phyloP scores from a whole-genome alignment of 23 red algal species.

The Cyanidiococcus yangmingshanensis region DNA sequence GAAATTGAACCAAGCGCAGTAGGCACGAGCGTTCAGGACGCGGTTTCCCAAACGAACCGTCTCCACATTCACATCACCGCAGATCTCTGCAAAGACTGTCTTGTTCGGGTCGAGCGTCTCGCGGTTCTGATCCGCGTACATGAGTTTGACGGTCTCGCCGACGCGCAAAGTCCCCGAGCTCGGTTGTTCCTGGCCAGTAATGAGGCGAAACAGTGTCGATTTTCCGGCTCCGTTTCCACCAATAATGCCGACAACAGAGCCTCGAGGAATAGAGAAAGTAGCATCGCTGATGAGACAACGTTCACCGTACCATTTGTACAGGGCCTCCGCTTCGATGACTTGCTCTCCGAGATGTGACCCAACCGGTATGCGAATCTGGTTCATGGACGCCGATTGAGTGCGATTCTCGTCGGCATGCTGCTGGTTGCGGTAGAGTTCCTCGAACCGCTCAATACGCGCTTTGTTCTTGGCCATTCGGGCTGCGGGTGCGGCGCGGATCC shows the following conservation, averaged over 20 bases:
- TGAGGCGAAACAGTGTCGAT: slow-evolving; percentile 63
- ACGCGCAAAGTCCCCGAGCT: slow-evolving; percentile 52
- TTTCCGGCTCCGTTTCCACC: slow-evolving; percentile 74
- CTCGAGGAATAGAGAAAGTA: slow-evolving; percentile 58
- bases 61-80: slow-evolving; percentile 46
- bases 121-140: slow-evolving; percentile 81
- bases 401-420: not conserved
- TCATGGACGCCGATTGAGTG: slow-evolving; percentile 9
- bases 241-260: slow-evolving; percentile 71
- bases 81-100: slow-evolving; percentile 61
- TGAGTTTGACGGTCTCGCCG: slow-evolving; percentile 69
- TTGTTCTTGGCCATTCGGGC: slow-evolving; percentile 64
- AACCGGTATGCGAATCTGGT: slow-evolving; percentile 61
- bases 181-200: slow-evolving; percentile 56
- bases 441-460: slow-evolving; percentile 55
- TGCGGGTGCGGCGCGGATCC: slow-evolving; percentile 57
- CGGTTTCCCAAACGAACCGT: slow-evolving; percentile 30
- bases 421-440: slow-evolving; percentile 47
- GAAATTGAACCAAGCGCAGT: slow-evolving; percentile 92
- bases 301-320: slow-evolving; percentile 59
- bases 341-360: slow-evolving; percentile 63
- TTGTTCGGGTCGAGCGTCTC: slow-evolving; percentile 43
- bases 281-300: slow-evolving; percentile 58
- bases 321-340: slow-evolving; percentile 63
- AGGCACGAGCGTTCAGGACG: slow-evolving; percentile 54